Conservation (phyloP, 163 green algal genomes). For the Scenedesmus sp. region DNA sequence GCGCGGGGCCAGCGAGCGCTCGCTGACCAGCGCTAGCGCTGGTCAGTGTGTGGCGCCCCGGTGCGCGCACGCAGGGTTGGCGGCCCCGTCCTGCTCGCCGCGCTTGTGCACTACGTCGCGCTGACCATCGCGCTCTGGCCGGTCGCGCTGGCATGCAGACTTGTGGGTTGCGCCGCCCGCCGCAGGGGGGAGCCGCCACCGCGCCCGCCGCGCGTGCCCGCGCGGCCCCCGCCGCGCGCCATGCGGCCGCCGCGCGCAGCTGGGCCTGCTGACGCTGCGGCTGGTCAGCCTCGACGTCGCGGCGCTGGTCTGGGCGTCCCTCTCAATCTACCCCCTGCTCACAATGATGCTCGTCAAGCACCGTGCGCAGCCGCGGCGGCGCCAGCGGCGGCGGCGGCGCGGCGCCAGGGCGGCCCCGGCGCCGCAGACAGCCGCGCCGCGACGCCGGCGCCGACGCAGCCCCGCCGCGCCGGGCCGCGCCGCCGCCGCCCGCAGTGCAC, state of each 20-base stretch:
- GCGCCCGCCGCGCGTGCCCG: background rate
- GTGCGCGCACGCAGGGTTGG: too few species aligned
- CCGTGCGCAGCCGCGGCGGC: background rate
- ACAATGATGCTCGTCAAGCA: constrained; percentile 27
- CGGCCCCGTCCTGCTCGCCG: constrained; percentile 9
- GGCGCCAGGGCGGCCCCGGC: too few species aligned
- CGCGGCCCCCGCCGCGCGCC: background rate
- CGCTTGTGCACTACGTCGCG: constrained; percentile 26
- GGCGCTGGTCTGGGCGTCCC: background rate
- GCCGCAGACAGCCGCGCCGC: too few species aligned
- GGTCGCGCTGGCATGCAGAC: background rate
- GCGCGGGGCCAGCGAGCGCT: too few species aligned
- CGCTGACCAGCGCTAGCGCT: too few species aligned
- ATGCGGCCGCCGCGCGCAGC: background rate
- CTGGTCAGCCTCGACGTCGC: background rate
- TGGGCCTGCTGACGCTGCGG: constrained; percentile 21
- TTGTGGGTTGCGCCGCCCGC: background rate
- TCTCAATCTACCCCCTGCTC: constrained; percentile 25
- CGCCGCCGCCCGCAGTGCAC: constrained; percentile 2
- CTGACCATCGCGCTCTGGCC: constrained; percentile 15
- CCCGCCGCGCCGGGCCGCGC: background rate
- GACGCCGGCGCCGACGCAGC: too few species aligned
- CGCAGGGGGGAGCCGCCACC: background rate
- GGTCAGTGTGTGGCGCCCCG: too few species aligned
- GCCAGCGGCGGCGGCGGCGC: too few species aligned